These are phyloP conservation scores for Yamadazyma spencermartinsiae DNA, from an alignment of 1,139 yeast species.

Conservation along the genomic window DNA sequence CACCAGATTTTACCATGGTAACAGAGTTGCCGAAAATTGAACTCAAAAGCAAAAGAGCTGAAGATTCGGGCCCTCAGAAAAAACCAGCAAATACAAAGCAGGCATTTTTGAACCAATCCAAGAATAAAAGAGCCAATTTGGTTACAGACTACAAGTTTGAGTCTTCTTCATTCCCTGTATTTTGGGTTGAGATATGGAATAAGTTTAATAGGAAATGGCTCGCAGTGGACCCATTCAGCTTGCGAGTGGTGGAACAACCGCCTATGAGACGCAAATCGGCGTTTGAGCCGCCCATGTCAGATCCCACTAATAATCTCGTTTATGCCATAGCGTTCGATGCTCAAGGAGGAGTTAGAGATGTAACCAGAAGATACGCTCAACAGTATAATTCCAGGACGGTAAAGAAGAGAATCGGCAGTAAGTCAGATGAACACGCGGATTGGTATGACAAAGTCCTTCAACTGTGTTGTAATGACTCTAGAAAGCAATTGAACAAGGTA, in stretches of 20 bases:
- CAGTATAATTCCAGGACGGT: conserved; percentile 73
- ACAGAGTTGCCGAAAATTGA: conserved; percentile 20
- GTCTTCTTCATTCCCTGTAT: conserved; percentile 61
- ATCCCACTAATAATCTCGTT: conserved; percentile 57
- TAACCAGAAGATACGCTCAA: conserved; percentile 78
- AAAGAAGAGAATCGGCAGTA: conserved; percentile 63
- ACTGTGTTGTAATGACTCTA: conserved; percentile 17
- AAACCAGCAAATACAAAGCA: conserved; percentile 10
- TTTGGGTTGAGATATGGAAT: conserved; percentile 97
- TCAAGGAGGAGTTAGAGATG: conserved; percentile 68
- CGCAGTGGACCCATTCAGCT: conserved; percentile 78
- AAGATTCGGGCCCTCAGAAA: neutral
- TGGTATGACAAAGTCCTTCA: conserved; percentile 62
- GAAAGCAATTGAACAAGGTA: conserved; percentile 34
- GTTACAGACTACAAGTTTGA: conserved; percentile 13
- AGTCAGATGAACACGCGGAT: conserved; percentile 52
- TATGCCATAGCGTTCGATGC: conserved; percentile 80
- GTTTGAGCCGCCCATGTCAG: conserved; percentile 75
- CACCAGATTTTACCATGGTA: conserved; percentile 72
- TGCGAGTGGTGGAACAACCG: conserved; percentile 62
- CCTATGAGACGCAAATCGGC: conserved; percentile 58
- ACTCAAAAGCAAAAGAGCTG: conserved; percentile 3
- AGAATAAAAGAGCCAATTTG: conserved; percentile 9
- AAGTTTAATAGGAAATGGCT: conserved; percentile 70
- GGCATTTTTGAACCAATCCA: conserved; percentile 26